Evolutionary conservation across 257 asterid species (phyloP), one percentile per base, ranked within the genome.

Genomic region (Knoxia roxburghii): DNA sequence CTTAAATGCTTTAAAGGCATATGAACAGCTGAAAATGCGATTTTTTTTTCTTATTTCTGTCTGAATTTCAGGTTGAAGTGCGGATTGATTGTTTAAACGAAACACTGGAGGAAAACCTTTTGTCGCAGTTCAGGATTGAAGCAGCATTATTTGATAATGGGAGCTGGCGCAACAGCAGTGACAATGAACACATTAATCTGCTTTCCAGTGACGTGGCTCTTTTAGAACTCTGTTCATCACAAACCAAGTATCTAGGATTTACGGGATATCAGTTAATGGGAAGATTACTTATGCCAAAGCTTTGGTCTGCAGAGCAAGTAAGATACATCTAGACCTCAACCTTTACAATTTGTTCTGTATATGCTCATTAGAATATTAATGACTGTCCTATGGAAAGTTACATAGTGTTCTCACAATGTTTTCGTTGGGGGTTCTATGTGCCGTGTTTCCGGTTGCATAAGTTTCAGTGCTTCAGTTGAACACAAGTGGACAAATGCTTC

Each of bases 231-330:
- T 67, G 71, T 60, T 80, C 67, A 58, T 84, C 88, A 60, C 84
- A 84, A 71, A 86, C 87, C 72, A 69, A 71, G 65, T 58, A 62
- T 77, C 82, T 84, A 71, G 99, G 99, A 62, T 93, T 90, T 82
- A 67, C 76, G 48, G 99, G 97, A 57, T 84, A 88, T 75, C 78
- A 75, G 46, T 91, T 93, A 61, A 80, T 49, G 59, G 96, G 97
- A 72, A 83, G 78, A 78, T 63, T 90, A 84, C 79, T 77, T 71
- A 72, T 57, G 81, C 98, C 98, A 46, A 88, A 82, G 80, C 90
- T 90, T 64, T 93, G 98, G 98, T 78, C 84, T 70, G 97, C 98
- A 68, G 98, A 93, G 80, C 91, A 84, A 64, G 98, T 93, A 86
- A 73, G 55, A 14, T 59, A 37, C 45, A 35, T 61, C 53, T 61